phyloP scores from a whole-genome alignment of 2,329 filamentous ascomycete genomes.

The Pyricularia grisea region DNA sequence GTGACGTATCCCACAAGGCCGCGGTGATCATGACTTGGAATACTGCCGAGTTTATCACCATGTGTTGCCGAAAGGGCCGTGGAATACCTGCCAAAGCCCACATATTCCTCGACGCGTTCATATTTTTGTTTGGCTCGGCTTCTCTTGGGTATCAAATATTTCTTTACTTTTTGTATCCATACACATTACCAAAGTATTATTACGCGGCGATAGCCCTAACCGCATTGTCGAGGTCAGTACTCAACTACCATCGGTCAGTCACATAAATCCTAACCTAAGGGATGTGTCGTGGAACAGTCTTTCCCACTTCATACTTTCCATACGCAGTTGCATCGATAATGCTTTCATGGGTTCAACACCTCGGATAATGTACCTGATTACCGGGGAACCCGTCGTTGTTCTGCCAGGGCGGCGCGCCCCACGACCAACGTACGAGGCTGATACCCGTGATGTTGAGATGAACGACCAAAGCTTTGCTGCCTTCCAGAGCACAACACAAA shows the following conservation, averaged over 20 bases:
- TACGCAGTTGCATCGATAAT: conserved; percentile 18
- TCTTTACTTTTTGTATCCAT: too few species aligned
- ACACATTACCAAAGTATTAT: not conserved
- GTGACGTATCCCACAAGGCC: not conserved
- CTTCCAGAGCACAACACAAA: not conserved
- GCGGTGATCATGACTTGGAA: conserved; percentile 13
- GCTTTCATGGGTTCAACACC: conserved; percentile 9
- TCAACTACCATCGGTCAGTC: not conserved
- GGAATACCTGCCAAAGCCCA: conserved; percentile 18
- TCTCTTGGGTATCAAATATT: not conserved
- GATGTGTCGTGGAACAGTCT: conserved; percentile 7
- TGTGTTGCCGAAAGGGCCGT: conserved; percentile 13
- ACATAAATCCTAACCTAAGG: not conserved
- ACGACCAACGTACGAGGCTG: conserved; percentile 7
- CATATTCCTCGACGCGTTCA: conserved; percentile 16
- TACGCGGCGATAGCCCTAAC: not conserved
- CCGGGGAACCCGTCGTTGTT: conserved; percentile 13
- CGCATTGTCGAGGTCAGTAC: not conserved
- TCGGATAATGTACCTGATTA: conserved; percentile 14
- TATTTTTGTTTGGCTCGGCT: conserved; percentile 8
- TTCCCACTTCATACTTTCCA: conserved; percentile 16
- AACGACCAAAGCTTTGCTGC: not conserved
- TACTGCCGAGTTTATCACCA: conserved; percentile 14
- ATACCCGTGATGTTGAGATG: not conserved
- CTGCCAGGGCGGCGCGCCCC: conserved; percentile 8